Base-by-base conservation (phyloP, 306 rosid species). In the Erythrophleum fordii region DNA sequence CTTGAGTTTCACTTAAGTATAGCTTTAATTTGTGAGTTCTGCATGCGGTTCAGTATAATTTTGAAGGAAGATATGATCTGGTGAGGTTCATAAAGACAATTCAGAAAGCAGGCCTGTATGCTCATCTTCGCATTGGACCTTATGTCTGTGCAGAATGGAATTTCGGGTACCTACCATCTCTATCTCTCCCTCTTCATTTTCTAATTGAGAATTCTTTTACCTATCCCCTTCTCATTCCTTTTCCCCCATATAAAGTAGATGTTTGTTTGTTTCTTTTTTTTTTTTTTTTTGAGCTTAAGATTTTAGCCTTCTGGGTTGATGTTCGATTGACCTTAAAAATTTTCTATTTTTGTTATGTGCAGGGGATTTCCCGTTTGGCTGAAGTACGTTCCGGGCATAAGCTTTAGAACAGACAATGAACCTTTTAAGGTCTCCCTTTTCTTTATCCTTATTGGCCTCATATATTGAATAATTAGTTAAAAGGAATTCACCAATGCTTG, bases 341-440 rank as follows among this genome's bases (percentile, higher is more conserved):
- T 29, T 60, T 44, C 34, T 65, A 4, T 20, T 46, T 55, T 72
- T 73, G 66, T 77, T 74, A 58, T 76, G 26, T 82, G 87, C 86
- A 96, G 99, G 81, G 99, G 99, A 17, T 96, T 96, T 88, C 99
- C 99, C 77, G 98, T 96, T 78, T 96, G 99, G 99, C 89, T 96
- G 67, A 96, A 96, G 88, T 96, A 93, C 85, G 97, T 96, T 81
- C 97, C 98, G 0, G 98, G 98, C 67, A 93, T 96, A 77, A 96
- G 99, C 89, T 96, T 96, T 87, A 90, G 99, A 88, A 93, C 97
- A 77, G 98, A 96, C 86, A 96, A 96, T 84, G 97, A 92, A 83
- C 98, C 99, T 79, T 96, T 96, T 87, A 96, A 96, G 97, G 99
- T 96, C 68, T 60, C 23, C 5, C 60, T 67, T 72, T 12, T 55